These are phyloP conservation scores for Monosporascus sp. DNA, from an alignment of 2,329 filamentous ascomycete species.

Conservation along the genomic window DNA sequence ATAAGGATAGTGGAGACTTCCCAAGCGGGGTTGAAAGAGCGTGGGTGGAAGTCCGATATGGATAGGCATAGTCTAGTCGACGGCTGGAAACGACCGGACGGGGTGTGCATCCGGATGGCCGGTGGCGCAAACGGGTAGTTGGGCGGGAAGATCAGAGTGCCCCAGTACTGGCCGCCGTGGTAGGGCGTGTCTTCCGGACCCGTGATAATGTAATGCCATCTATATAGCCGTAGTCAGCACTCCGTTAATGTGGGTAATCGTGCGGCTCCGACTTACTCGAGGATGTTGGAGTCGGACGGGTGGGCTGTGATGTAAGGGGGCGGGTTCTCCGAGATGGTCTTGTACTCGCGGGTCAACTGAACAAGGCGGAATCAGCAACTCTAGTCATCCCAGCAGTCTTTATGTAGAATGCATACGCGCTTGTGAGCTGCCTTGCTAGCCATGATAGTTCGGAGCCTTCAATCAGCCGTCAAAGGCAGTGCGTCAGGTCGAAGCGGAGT, in stretches of 20 bases:
- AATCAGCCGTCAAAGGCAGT: slow-evolving; percentile 10
- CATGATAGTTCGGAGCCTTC: slow-evolving; percentile 39
- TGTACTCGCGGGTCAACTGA: slow-evolving; percentile 58
- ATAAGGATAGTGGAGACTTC: slow-evolving; percentile 95
- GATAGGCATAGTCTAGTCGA: slow-evolving; percentile 88
- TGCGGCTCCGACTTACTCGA: slow-evolving; percentile 58
- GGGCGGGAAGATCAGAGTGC: slow-evolving; percentile 87
- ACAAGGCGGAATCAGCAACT: slow-evolving; percentile 16
- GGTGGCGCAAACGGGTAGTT: slow-evolving; percentile 97
- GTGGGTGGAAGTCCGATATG: slow-evolving; percentile 96
- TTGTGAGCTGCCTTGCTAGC: slow-evolving; percentile 69
- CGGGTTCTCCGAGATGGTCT: slow-evolving; percentile 63
- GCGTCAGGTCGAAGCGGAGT: slow-evolving; percentile 7
- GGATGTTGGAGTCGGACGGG: slow-evolving; percentile 83
- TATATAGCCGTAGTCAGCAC: slow-evolving; percentile 27
- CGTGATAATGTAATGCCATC: slow-evolving; percentile 94
- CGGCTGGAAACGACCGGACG: slow-evolving; percentile 89
- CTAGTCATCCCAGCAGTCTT: background rate
- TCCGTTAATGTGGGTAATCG: slow-evolving; percentile 1
- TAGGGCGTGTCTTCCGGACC: slow-evolving; percentile 93
- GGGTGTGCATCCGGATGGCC: slow-evolving; percentile 98
- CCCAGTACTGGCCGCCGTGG: slow-evolving; percentile 95
- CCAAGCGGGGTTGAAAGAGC: slow-evolving; percentile 97
- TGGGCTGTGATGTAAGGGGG: slow-evolving; percentile 86
- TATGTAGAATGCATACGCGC: slow-evolving; percentile 46